Base-by-base conservation (phyloP, 768 basidiomycete species). In the Tylopilus rubrobrunneus region DNA sequence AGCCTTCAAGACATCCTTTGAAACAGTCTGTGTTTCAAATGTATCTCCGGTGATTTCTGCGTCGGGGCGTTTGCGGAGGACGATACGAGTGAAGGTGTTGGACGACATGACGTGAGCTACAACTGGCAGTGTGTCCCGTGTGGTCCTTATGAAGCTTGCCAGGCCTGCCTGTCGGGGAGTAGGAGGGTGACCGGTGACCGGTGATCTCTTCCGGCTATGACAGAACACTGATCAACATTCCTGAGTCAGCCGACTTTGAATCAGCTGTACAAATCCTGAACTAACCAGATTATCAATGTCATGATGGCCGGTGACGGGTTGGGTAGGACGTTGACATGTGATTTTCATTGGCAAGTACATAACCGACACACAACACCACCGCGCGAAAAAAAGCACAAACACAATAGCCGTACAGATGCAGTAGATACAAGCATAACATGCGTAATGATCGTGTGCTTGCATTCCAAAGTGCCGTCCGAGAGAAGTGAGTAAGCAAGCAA, bases 31-130 rank as follows among this genome's bases (percentile, higher is more conserved):
- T 0, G 72, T 76, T 42, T 81, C 77, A 74, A 96, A 95, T 0
- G 92, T 95, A 46, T 78, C 78, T 3, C 85, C 79, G 50, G 83
- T 79, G 64, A 94, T 85, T 53, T 85, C 81, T 41, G 71, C 78
- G 19, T 71, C 68, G 0, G 94, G 93, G 25, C 93, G 81, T 58
- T 86, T 81, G 54, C 84, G 81, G 53, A 97, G 84, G 36, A 90
- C 83, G 67, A 94, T 79, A 33, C 77, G 80, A 52, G 81, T 86
- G 72, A 82, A 89, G 37, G 68, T 63, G 47, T 45, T 53, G 36
- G 63, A 62, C 25, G 51, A 48, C 67, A 69, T 64, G 19, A 19
- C 19, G 19, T 19, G 19, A 19, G 19, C 19, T 19, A 19, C 19
- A 19, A 19, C 19, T 19, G 19, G 19, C 10, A 23, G 29, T 10